Evolutionary conservation across 768 basidiomycete species (phyloP), one percentile per base, ranked within the genome.

Genomic region (Coprinopsis sp.): DNA sequence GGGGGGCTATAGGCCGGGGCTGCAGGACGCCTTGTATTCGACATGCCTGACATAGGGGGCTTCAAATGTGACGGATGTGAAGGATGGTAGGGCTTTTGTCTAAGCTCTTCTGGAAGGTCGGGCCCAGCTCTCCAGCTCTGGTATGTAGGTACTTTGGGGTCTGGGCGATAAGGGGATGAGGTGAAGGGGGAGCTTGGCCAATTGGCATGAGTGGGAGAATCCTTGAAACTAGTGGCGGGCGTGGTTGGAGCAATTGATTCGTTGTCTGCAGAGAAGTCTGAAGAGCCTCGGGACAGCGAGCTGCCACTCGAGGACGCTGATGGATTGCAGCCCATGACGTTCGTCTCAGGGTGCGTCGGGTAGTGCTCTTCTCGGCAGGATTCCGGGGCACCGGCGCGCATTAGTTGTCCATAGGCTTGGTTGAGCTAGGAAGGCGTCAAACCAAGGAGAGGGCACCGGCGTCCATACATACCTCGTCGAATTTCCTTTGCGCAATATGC

Each of bases 321-420:
- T 37, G 27, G 38, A 10, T 42, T 14, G 19, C 24, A 27, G 13
- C 34, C 33, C 16, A 44, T 3, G 2, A 6, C 27, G n/a, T 44
- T 21, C 41, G 37, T 37, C 22, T 44, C 33, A 14, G 36, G 18
- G 13, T 12, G 13, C 48, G 44, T 49, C 13, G 44, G 25, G 41
- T 37, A 25, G 23, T 40, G 48, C 36, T 44, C 48, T 34, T 49
- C 48, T n/a, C 43, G 44, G 23, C 44, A 37, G 30, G 48, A 49
- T 27, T 49, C 48, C 33, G 38, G 31, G n/a, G 43, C 40, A 18
- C 27, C 18, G 6, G 33, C n/a, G 10, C 72, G 70, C 56, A 74
- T 71, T 39, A 82, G 60, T 23, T 70, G 63, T 44, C 73, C 73
- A 67, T 84, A 83, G 27, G 81, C 81, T 33, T 71, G 56, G 56